A percentile compares a stretch with the other conserved stretches of the same genome.
Evolutionary conservation across 176 grass and related monocot genomes (phyloP).

Genomic region (Neostapfia colusana): DNA sequence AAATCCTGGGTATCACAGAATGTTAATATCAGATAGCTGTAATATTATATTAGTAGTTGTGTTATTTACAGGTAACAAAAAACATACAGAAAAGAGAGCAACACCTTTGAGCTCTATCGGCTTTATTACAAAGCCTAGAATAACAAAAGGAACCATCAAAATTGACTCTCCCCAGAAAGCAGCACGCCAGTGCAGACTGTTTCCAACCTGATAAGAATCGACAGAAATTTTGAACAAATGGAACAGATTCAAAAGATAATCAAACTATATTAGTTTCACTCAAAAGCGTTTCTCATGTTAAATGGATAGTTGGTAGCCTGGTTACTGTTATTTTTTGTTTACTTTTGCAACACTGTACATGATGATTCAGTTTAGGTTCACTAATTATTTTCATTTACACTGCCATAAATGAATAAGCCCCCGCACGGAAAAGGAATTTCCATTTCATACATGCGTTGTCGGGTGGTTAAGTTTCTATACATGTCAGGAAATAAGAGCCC

Average conservation of each 20-base stretch:
- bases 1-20: slow-evolving; percentile 43
- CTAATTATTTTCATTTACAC: not conserved
- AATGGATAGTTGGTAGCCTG: not conserved
- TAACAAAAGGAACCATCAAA: slow-evolving; percentile 99
- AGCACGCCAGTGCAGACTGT: slow-evolving; percentile 75
- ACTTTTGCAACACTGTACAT: not conserved
- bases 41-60: slow-evolving; percentile 2
- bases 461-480: not conserved
- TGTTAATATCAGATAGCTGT: not conserved
- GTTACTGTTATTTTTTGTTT: not conserved
- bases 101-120: slow-evolving; percentile 90
- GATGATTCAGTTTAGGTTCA: not conserved
- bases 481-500: not conserved
- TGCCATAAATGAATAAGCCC: not conserved
- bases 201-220: slow-evolving; percentile 59
- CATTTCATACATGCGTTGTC: not conserved
- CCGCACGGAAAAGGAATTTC: not conserved
- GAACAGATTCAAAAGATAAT: not conserved
- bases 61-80: slow-evolving; percentile 15
- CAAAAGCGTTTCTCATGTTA: not conserved
- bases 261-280: not conserved
- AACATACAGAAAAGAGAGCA: slow-evolving; percentile 18
- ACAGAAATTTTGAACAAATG: slow-evolving; percentile 11
- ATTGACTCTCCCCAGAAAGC: slow-evolving; percentile 97
- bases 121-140: slow-evolving; percentile 91